These are phyloP conservation scores for Apiospora pterosperma DNA, from an alignment of 2,329 filamentous ascomycete genomes.

Conservation along the genomic window DNA sequence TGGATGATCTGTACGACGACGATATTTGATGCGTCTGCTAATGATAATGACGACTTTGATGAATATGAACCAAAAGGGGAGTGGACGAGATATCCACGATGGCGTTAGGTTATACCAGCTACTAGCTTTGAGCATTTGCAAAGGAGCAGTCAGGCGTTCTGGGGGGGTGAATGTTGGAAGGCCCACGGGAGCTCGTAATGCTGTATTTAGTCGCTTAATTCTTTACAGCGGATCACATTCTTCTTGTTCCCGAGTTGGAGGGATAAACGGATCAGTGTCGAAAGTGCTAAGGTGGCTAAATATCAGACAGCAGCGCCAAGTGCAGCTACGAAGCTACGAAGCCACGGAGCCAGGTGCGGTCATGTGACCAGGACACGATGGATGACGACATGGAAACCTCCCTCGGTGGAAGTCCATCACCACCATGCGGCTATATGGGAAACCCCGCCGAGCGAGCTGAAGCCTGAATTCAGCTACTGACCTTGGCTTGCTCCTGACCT, in stretches of 20 bases:
- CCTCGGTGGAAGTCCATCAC: not conserved
- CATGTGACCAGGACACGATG: no score
- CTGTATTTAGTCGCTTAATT: not conserved
- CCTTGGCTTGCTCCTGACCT: not conserved
- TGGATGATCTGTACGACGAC: slow-evolving; percentile 21
- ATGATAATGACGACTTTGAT: slow-evolving; percentile 1
- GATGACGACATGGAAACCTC: no score
- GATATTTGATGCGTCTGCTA: slow-evolving; percentile 14
- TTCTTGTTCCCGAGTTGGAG: not conserved
- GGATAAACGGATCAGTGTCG: no score
- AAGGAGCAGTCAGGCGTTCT: not conserved
- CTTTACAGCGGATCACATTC: not conserved
- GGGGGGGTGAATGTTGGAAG: not conserved
- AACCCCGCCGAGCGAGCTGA: not conserved
- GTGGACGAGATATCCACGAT: not conserved
- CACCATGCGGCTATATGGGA: not conserved
- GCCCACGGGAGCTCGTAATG: not conserved
- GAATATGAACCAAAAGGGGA: not conserved
- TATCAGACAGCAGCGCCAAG: not conserved
- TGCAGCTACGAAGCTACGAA: not conserved
- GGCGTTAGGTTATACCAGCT: not conserved
- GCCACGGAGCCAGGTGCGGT: no score
- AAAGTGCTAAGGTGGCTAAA: not conserved
- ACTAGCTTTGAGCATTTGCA: slow-evolving; percentile 5
- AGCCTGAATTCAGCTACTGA: not conserved